phyloP scores from a whole-genome alignment of 495 filamentous ascomycete species.

The Margaritispora aquatica region DNA sequence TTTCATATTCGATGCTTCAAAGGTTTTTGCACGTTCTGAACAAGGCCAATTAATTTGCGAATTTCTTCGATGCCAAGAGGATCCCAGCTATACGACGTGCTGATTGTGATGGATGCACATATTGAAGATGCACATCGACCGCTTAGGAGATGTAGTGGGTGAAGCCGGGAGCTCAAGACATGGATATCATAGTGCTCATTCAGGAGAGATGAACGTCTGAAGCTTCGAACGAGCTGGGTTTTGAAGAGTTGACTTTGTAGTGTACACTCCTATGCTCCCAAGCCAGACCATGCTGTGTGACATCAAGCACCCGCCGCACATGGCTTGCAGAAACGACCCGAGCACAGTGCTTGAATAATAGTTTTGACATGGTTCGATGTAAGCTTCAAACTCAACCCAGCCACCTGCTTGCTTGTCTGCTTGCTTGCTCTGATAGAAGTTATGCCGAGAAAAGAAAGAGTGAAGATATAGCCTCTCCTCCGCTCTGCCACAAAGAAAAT shows the following conservation, averaged over 20 bases:
- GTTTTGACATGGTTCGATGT: too few relatives aligned
- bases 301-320: neutral
- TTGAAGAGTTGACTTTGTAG: too few relatives aligned
- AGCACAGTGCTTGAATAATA: too few relatives aligned
- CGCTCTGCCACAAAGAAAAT: too few relatives aligned
- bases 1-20: neutral
- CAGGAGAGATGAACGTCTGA: neutral
- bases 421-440: too few relatives aligned
- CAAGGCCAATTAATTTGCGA: neutral
- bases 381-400: too few relatives aligned
- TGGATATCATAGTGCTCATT: neutral
- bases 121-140: neutral
- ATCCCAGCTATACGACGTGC: neutral
- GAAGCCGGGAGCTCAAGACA: neutral
- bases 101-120: neutral
- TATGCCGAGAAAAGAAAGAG: too few relatives aligned
- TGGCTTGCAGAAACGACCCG: neutral
- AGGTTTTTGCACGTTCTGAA: neutral
- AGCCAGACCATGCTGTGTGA: neutral
- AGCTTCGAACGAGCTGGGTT: too few relatives aligned
- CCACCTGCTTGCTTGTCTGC: too few relatives aligned
- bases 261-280: neutral
- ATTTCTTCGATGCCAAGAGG: neutral
- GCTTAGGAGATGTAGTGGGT: too few relatives aligned
- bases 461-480: too few relatives aligned